phyloP scores from a whole-genome alignment of 805 yeast species.

The Kazachstania viticola region DNA sequence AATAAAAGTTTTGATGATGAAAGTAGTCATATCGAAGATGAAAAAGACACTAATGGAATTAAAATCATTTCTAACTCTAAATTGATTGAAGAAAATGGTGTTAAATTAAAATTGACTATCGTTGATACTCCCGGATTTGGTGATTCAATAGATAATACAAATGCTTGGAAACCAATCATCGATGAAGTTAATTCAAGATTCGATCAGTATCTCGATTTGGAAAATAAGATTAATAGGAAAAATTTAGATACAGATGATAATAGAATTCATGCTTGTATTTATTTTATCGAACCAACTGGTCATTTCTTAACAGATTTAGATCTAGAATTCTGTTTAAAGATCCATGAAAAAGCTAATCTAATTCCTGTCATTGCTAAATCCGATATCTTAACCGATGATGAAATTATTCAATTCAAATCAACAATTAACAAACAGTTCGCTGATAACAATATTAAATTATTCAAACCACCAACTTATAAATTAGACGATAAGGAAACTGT shows the following conservation, averaged over 20 bases:
- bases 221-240: slow-evolving; percentile 69
- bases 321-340: slow-evolving; percentile 73
- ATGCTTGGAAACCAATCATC: slow-evolving; percentile 82
- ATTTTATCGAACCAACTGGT: slow-evolving; percentile 95
- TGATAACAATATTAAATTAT: slow-evolving; percentile 61
- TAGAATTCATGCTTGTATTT: slow-evolving; percentile 86
- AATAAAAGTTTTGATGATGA: slow-evolving; percentile 5
- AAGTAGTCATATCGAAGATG: slow-evolving; percentile 4
- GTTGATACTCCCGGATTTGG: slow-evolving; percentile 93
- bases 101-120: slow-evolving; percentile 70
- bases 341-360: slow-evolving; percentile 84
- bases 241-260: slow-evolving; percentile 46
- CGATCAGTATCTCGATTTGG: slow-evolving; percentile 81
- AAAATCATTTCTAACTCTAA: slow-evolving; percentile 49
- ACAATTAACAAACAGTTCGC: slow-evolving; percentile 69
- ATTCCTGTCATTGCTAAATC: slow-evolving; percentile 93
- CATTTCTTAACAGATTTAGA: slow-evolving; percentile 85
- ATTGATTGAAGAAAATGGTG: slow-evolving; percentile 88
- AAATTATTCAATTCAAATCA: slow-evolving; percentile 61
- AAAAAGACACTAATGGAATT: slow-evolving; percentile 24
- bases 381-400: slow-evolving; percentile 84
- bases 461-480: slow-evolving; percentile 67
- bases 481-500: slow-evolving; percentile 78
- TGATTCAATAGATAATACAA: slow-evolving; percentile 68
- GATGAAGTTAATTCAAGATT: slow-evolving; percentile 80